Evolutionary conservation across 352 stramenopile genomes (phyloP).

Genomic region (Phytopythium kandeliae): DNA sequence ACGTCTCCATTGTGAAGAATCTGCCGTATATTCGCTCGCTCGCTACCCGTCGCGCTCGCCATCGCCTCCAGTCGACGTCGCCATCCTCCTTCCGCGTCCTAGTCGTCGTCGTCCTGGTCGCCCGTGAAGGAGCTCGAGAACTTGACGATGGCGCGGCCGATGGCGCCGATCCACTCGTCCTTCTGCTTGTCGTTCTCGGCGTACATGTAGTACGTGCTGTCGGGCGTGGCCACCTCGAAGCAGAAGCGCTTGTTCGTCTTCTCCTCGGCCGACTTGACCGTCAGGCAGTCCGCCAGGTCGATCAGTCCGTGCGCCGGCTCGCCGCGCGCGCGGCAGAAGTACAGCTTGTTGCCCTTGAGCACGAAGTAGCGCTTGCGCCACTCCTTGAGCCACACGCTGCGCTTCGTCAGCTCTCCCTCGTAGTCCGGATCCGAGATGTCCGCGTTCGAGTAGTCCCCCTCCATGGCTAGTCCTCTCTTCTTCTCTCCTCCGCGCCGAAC

Average conservation of each 20-base stretch:
- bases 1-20: too few species aligned
- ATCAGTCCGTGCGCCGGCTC: conserved; percentile 86
- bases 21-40: conserved; percentile 10
- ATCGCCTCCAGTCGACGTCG: too few species aligned
- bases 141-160: conserved; percentile 96
- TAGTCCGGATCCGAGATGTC: conserved; percentile 84
- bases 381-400: conserved; percentile 90
- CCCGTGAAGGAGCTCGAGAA: conserved; percentile 95
- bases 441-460: conserved; percentile 67
- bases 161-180: conserved; percentile 93
- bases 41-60: too few species aligned
- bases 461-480: conserved; percentile 23
- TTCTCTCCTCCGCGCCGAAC: not conserved
- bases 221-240: conserved; percentile 86
- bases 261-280: conserved; percentile 88
- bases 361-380: conserved; percentile 90
- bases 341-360: conserved; percentile 90
- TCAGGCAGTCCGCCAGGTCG: conserved; percentile 86
- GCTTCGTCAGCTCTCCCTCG: conserved; percentile 87
- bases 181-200: conserved; percentile 89
- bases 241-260: conserved; percentile 91
- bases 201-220: conserved; percentile 91
- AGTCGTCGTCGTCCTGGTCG: conserved; percentile 74
- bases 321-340: conserved; percentile 73
- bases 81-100: not conserved